Evolutionary conservation across 139 green algal genomes (phyloP).

Genomic region (Desmodesmus armatus): DNA sequence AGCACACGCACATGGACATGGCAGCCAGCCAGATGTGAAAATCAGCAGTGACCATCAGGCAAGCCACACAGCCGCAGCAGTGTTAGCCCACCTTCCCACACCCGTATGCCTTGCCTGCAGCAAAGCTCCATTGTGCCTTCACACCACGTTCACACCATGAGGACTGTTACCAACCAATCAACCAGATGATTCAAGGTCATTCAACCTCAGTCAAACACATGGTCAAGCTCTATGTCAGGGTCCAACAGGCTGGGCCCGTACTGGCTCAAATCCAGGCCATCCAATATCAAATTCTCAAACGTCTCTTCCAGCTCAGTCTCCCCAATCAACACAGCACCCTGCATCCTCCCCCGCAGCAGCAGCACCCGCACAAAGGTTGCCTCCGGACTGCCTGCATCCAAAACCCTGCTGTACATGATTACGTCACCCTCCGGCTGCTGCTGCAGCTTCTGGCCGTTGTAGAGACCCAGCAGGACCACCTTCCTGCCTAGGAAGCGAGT

Average conservation of each 20-base stretch:
- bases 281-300: constrained; percentile 92
- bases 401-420: constrained; percentile 66
- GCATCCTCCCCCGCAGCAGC: constrained; percentile 78
- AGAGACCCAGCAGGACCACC: constrained; percentile 88
- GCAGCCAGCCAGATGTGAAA: too few species aligned
- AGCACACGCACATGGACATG: too few species aligned
- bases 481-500: constrained; percentile 87
- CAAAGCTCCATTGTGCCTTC: too few species aligned
- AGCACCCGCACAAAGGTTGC: constrained; percentile 86
- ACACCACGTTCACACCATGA: too few species aligned
- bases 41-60: too few species aligned
- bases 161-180: neutral
- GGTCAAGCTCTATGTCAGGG: constrained; percentile 81
- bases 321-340: constrained; percentile 82
- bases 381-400: constrained; percentile 36
- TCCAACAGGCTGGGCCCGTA: constrained; percentile 82
- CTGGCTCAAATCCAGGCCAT: constrained; percentile 77
- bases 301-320: constrained; percentile 88
- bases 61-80: neutral
- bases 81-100: neutral
- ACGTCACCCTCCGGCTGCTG: constrained; percentile 66
- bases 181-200: neutral
- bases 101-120: neutral
- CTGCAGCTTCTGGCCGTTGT: constrained; percentile 90
- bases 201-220: constrained; percentile 80